Evolutionary conservation across 1,284 basidiomycete species (phyloP).

Genomic region (Ceratorhiza oryzae-sativae): DNA sequence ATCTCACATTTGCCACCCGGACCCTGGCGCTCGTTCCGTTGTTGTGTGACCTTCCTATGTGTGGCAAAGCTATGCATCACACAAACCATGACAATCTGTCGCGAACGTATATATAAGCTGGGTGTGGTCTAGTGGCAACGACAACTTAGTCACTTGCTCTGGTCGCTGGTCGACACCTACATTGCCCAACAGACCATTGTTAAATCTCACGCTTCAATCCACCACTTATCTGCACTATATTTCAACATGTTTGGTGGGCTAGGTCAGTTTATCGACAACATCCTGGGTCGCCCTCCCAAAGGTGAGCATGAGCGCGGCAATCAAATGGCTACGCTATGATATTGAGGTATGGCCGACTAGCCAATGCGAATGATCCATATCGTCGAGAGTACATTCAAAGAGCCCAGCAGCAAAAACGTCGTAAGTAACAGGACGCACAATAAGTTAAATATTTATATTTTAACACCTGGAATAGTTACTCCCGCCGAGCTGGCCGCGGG

Average conservation of each 20-base stretch:
- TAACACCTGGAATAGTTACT: background rate
- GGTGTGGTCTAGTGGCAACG: background rate
- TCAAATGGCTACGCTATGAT: no score
- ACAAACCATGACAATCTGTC: background rate
- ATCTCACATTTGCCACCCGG: background rate
- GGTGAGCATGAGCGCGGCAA: no score
- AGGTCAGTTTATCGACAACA: background rate
- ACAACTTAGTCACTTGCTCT: background rate
- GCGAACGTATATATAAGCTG: background rate
- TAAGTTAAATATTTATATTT: no score
- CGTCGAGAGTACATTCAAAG: background rate
- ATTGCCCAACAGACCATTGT: background rate
- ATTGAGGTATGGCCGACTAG: background rate
- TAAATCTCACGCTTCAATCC: background rate
- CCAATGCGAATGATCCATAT: constrained; percentile 9
- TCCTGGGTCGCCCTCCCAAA: background rate
- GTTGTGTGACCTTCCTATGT: constrained; percentile 15
- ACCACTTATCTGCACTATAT: background rate
- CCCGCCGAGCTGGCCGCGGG: background rate
- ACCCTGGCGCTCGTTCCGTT: constrained; percentile 10
- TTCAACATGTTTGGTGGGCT: background rate
- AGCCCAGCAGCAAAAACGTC: background rate
- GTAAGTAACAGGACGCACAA: no score
- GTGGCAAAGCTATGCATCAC: background rate
- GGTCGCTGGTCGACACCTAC: background rate